These are phyloP conservation scores for Monosporascus cannonballus DNA, from an alignment of 2,329 filamentous ascomycete species.

Conservation along the genomic window DNA sequence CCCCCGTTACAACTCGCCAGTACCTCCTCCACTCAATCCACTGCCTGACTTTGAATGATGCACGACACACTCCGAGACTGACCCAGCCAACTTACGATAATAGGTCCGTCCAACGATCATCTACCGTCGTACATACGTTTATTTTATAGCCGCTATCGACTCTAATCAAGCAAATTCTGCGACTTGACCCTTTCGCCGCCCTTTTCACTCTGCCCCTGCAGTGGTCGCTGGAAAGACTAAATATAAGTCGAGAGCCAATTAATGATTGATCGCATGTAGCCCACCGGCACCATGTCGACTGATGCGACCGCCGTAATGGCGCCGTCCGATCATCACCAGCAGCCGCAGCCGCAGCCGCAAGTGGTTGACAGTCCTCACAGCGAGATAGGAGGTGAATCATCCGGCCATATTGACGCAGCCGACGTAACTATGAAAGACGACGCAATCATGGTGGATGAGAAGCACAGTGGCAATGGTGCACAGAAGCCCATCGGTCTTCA, in stretches of 20 bases:
- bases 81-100: neutral
- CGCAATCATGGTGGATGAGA: neutral
- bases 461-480: constrained; percentile 14
- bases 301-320: constrained; percentile 45
- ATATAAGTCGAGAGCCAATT: neutral
- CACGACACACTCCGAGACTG: neutral
- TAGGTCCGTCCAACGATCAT: neutral
- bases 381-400: constrained; percentile 13
- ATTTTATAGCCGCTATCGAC: neutral
- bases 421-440: constrained; percentile 9
- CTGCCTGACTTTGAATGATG: neutral
- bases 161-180: neutral
- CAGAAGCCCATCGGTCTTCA: constrained; percentile 46
- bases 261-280: constrained; percentile 37
- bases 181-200: neutral
- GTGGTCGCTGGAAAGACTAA: neutral
- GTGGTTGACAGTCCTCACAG: constrained; percentile 19
- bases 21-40: neutral
- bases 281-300: constrained; percentile 44
- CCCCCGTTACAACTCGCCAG: neutral
- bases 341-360: constrained; percentile 8
- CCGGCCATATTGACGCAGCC: constrained; percentile 16
- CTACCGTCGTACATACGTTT: neutral
- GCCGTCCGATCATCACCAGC: constrained; percentile 26
- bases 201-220: neutral